Base-by-base conservation (phyloP, 805 yeast species). In the Clavispora asparagi region DNA sequence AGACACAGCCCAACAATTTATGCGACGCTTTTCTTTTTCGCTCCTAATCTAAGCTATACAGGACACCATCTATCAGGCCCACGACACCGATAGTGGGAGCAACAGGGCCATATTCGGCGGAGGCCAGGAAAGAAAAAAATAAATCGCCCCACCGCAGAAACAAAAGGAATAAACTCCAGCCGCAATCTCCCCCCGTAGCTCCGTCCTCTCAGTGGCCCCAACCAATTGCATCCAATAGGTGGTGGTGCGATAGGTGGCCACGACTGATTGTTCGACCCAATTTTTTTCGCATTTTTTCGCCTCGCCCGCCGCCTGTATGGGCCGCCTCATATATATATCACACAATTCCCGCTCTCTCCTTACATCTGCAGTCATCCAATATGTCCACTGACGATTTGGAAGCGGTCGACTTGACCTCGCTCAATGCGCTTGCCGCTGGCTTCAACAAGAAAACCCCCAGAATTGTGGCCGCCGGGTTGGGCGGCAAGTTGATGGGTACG, bases 351-450 rank as follows among this genome's bases (percentile, higher is more conserved):
- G 25, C 37, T 16, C 37, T n/a, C 17, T 31, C 16, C 25, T 33
- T 33, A 33, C 25, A 33, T 33, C 37, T 23, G 37, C 37, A 17
- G 25, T 33, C 37, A 33, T 11, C 25, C 37, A 17, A 33, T 9
- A 53, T 52, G 52, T 41, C 52, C 25, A 28, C 44, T 14, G 43
- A 57, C 16, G 43, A 39, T 17, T 54, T 61, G 51, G 71, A 65
- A 33, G 48, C 50, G 23, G 76, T 82, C 43, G 90, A 87, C 62
- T 74, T 87, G 53, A 77, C 82, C 39, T 71, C 78, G 45, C 88
- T 90, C 49, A 86, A 85, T 64, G 81, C 87, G 40, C 76, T 87
- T 50, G 95, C 95, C 14, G 86, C 94, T 10, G 95, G 95, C 54
- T 79, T 87, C 45, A 81, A 85, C 71, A 84, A 82, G 62, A 76